Conservation (phyloP, 768 basidiomycete species). For the Mrakia frigida region DNA sequence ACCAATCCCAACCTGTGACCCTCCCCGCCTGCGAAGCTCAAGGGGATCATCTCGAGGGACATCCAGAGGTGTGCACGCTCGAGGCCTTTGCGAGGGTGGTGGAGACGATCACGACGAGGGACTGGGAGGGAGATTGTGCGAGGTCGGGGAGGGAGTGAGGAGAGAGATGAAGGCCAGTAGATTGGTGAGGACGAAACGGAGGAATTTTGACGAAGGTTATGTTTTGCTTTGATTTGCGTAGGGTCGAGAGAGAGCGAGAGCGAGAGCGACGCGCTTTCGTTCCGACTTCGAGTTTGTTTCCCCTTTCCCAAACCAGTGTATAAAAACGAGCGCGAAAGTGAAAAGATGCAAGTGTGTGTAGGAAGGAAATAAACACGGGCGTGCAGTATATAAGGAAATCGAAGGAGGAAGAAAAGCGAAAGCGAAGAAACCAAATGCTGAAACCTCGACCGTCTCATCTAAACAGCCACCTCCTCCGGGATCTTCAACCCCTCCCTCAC, state of each 20-base stretch:
- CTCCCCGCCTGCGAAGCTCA: constrained; percentile 62
- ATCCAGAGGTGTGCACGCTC: constrained; percentile 69
- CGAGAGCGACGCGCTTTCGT: too few relatives aligned
- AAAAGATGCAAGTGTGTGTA: too few relatives aligned
- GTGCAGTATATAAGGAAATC: too few relatives aligned
- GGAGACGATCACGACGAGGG: constrained; percentile 58
- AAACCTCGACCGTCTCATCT: not conserved
- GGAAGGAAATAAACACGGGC: too few relatives aligned
- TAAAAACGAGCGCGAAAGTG: too few relatives aligned
- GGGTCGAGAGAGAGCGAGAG: too few relatives aligned
- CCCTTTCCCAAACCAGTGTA: too few relatives aligned
- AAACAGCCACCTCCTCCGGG: constrained; percentile 37
- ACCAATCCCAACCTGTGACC: constrained; percentile 61
- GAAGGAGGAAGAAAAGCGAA: not conserved
- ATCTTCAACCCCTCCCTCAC: constrained; percentile 35
- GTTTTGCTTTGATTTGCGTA: too few relatives aligned
- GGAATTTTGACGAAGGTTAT: too few relatives aligned
- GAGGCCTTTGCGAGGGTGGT: constrained; percentile 42
- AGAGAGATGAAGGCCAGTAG: too few relatives aligned
- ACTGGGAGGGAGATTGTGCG: constrained; percentile 65
- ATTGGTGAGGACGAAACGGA: too few relatives aligned
- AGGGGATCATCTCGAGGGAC: constrained; percentile 63
- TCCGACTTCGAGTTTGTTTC: too few relatives aligned
- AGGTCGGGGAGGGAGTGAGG: constrained; percentile 33
- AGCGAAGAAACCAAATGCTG: not conserved